Evolutionary conservation across 2,329 filamentous ascomycete species (phyloP).

Genomic region (Cadophora gregata): DNA sequence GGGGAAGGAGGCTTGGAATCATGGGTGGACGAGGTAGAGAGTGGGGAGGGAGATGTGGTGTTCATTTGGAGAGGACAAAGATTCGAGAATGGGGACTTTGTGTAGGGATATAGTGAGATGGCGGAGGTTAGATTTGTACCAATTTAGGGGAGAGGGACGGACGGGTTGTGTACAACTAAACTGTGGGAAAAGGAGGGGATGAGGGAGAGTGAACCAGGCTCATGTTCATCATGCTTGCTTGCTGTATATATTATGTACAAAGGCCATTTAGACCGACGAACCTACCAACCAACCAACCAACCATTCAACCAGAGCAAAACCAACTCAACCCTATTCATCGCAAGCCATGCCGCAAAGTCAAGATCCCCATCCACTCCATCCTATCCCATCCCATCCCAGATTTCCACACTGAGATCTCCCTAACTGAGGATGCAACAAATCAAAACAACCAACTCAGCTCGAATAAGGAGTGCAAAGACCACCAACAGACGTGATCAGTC

Average conservation of each 20-base stretch:
- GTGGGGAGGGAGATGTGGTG: neutral
- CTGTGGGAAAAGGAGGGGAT: no score
- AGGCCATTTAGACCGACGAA: constrained; percentile 12
- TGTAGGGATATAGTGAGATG: neutral
- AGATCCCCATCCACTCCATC: constrained; percentile 8
- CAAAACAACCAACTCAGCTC: neutral
- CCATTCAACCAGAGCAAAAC: neutral
- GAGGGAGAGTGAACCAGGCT: neutral
- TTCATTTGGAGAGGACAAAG: neutral
- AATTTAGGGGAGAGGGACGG: neutral
- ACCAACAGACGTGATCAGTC: constrained; percentile 23
- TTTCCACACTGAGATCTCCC: no score
- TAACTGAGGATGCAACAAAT: no score
- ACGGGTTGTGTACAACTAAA: no score
- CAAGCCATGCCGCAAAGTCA: constrained; percentile 30
- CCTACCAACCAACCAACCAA: neutral
- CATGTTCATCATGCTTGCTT: constrained; percentile 20
- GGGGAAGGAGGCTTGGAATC: constrained; percentile 82
- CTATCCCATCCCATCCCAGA: neutral
- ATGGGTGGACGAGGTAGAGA: constrained; percentile 76
- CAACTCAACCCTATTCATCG: constrained; percentile 20
- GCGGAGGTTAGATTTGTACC: neutral
- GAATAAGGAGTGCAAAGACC: constrained; percentile 30
- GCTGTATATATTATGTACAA: constrained; percentile 28
- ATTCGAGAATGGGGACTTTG: no score